Evolutionary conservation across 139 green algal species (phyloP), one percentile per base, ranked within the genome.

Genomic region (Chlorella vulgaris): DNA sequence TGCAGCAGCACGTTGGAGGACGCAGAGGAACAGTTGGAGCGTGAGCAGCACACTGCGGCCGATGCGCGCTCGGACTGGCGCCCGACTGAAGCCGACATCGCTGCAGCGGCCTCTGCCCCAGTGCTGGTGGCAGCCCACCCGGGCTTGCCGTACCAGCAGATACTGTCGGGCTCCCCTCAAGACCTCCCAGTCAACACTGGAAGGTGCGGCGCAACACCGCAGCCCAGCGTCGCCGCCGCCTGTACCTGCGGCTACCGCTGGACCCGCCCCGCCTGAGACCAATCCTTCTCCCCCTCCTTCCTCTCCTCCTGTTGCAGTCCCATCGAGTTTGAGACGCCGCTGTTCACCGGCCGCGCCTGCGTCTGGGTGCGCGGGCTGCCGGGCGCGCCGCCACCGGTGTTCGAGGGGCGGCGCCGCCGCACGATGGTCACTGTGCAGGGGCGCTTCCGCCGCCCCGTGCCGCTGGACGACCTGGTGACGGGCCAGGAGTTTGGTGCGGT

Each of bases 401-500:
- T 92, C 55, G 58, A 66, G 50, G 86, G 86, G 31, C 73, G 82
- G 69, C 85, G 81, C 43, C 76, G 89, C 1, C 80, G 81, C 29
- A 83, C 69, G 15, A 80, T 78, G 73, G 66, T 89, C 26, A 81
- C 78, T 5, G 60, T 90, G 43, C 85, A 89, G 85, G 89, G 89
- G 36, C 70, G 66, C n/a, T 93, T 93, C 89, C 90, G 90, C 81
- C 47, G 31, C 40, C 61, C 69, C 10, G 31, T 91, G 69, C 35
- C 24, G 1, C 60, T 91, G 31, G 84, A 93, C 55, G 80, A 83
- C 29, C 28, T 92, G 24, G 70, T 89, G 21, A 90, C 81, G 35
- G 89, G 89, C 7, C 85, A 91, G 82, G 89, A 93, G 81, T 92
- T 90, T 51, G 43, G 22, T 1, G 71, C 80, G 3, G 61, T 89